Conservation (phyloP, 192 early-diverging fungal genomes). For the Backusella morwellensis region DNA sequence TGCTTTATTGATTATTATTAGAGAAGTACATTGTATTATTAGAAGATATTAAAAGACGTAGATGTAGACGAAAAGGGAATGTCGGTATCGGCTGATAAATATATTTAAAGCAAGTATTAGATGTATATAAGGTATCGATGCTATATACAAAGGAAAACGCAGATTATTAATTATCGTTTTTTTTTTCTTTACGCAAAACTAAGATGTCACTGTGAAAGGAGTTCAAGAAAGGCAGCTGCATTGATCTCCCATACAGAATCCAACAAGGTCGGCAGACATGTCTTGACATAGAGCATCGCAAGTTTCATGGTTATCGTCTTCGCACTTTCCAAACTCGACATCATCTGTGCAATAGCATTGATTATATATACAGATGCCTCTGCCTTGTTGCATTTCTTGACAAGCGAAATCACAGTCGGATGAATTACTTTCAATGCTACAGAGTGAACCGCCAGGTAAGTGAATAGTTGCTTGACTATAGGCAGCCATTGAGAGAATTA, state of each 20-base stretch:
- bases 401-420: conserved; percentile 11
- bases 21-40: not conserved
- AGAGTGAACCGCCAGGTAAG: not conserved
- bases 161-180: not conserved
- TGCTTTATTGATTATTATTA: not conserved
- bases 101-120: not conserved
- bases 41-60: not conserved
- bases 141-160: not conserved
- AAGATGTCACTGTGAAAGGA: not conserved
- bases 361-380: conserved; percentile 13
- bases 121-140: not conserved
- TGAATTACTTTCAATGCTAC: not conserved
- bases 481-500: not conserved
- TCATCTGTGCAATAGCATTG: conserved; percentile 12
- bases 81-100: not conserved
- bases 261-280: conserved; percentile 6
- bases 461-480: not conserved
- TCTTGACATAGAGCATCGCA: conserved; percentile 20
- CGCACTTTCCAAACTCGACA: conserved; percentile 1
- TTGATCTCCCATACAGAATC: conserved; percentile 16
- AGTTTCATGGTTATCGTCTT: conserved; percentile 17
- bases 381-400: conserved; percentile 5
- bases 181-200: not conserved
- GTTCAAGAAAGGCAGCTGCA: conserved; percentile 12
- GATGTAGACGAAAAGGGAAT: not conserved